Percentiles rank a stretch among this genome's conserved stretches.
Evolutionary conservation across 306 rosid species (phyloP).

Genomic region (Pyrus communis): DNA sequence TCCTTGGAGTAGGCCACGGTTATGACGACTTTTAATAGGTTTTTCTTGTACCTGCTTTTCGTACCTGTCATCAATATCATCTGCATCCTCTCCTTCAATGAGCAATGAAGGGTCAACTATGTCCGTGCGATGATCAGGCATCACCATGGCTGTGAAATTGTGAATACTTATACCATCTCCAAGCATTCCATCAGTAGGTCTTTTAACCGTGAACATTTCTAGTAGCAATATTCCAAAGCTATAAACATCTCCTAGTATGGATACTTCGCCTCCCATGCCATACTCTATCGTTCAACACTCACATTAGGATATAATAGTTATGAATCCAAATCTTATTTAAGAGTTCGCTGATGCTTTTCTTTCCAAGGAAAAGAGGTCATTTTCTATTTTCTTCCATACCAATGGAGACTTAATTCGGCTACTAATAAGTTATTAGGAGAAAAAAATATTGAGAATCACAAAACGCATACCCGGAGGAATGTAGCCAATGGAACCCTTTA

Average conservation of each 20-base stretch:
- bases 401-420: too few relatives aligned
- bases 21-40: neutral
- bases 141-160: too few relatives aligned
- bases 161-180: too few relatives aligned
- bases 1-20: too few relatives aligned
- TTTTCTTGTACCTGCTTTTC: neutral
- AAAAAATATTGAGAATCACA: neutral
- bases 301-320: too few relatives aligned
- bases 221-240: too few relatives aligned
- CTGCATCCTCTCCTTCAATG: neutral
- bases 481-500: neutral
- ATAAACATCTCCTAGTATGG: too few relatives aligned
- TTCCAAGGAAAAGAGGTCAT: too few relatives aligned
- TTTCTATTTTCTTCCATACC: too few relatives aligned
- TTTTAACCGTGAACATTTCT: too few relatives aligned
- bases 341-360: neutral
- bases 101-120: neutral
- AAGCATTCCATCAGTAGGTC: too few relatives aligned
- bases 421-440: neutral
- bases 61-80: neutral
- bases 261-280: neutral
- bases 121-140: too few relatives aligned
- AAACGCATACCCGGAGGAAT: neutral
- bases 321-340: neutral
- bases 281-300: neutral